phyloP scores from a whole-genome alignment of 192 early-diverging fungal species.

The Spinellus fusiger region DNA sequence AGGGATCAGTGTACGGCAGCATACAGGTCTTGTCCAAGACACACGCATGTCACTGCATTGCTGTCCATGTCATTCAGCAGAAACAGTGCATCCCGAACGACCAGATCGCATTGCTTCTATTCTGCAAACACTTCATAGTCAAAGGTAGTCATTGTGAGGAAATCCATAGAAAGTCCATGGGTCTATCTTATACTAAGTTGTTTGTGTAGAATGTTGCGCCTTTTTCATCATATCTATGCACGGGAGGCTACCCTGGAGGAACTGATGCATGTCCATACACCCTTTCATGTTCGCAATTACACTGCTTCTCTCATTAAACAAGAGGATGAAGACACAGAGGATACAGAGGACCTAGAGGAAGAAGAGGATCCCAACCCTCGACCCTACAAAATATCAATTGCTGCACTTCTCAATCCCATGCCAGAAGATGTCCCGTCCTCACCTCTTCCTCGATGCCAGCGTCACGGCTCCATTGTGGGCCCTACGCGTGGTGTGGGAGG shows the following conservation, averaged over 20 bases:
- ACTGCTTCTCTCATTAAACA: not conserved
- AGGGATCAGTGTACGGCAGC: constrained; percentile 26
- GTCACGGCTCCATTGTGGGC: not conserved
- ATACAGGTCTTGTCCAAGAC: constrained; percentile 42
- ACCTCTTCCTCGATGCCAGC: not conserved
- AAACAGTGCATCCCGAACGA: constrained; percentile 43
- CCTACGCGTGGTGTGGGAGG: constrained; percentile 5
- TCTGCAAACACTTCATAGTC: constrained; percentile 37
- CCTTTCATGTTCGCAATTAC: constrained; percentile 45
- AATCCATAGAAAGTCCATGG: not conserved
- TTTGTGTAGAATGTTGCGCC: constrained; percentile 39
- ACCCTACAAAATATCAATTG: constrained; percentile 19
- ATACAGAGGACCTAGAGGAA: not conserved
- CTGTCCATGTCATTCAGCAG: constrained; percentile 43
- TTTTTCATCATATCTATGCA: constrained; percentile 39
- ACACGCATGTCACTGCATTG: constrained; percentile 41
- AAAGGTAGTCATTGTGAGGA: constrained; percentile 25
- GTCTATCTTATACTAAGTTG: too few species aligned
- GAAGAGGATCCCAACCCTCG: not conserved
- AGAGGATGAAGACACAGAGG: not conserved
- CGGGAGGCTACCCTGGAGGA: constrained; percentile 43
- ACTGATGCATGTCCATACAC: constrained; percentile 39
- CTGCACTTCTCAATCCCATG: constrained; percentile 22
- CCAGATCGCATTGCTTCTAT: constrained; percentile 46
- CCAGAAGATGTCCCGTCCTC: not conserved